Base-by-base conservation (phyloP, 768 basidiomycete species). In the Tricholoma saponaceum region DNA sequence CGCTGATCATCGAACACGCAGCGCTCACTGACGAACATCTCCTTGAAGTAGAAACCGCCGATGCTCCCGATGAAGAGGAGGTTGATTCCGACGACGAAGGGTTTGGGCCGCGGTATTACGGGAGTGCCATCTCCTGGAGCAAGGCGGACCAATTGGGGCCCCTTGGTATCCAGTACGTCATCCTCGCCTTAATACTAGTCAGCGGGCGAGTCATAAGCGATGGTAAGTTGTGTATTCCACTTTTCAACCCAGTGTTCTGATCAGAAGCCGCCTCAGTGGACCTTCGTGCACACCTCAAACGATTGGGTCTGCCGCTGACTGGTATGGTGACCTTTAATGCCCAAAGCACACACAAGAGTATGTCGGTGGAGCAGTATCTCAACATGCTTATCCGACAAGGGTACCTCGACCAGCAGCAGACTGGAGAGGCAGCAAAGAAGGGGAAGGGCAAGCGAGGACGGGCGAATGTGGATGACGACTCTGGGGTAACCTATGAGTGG, bases 171-270 rank as follows among this genome's bases (percentile, higher is more conserved):
- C 77, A 95, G 13, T 89, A 92, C 55, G 83, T 92, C 14, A 79
- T 98, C 35, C 82, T 98, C 9, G 84, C 88, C 0, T 75, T 97
- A 22, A 85, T 98, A 49, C 77, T 98, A n/a, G 89, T 88, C 44
- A 86, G 83, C 61, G 92, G 92, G 46, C 76, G 88, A 9, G 79
- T 83, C 13, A 76, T 97, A 16, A 76, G 78, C 25, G 94, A 97
- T 64, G 70, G 95, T 95, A 64, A 64, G 87, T n/a, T 28, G 8
- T 5, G 4, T 18, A 50, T 50, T 18, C 6, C 8, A 8, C 75
- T 3, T 51, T 37, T 54, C 57, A 23, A 23, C 23, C 28, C 23
- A 41, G 37, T 7, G 28, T 6, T 16, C 44, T 60, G 25, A 58
- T 28, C 46, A 25, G 55, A 18, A 52, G 26, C 14, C 32, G 51